These are phyloP conservation scores for Aureobasidium sp. DNA, from an alignment of 2,329 filamentous ascomycete genomes.

Conservation along the genomic window DNA sequence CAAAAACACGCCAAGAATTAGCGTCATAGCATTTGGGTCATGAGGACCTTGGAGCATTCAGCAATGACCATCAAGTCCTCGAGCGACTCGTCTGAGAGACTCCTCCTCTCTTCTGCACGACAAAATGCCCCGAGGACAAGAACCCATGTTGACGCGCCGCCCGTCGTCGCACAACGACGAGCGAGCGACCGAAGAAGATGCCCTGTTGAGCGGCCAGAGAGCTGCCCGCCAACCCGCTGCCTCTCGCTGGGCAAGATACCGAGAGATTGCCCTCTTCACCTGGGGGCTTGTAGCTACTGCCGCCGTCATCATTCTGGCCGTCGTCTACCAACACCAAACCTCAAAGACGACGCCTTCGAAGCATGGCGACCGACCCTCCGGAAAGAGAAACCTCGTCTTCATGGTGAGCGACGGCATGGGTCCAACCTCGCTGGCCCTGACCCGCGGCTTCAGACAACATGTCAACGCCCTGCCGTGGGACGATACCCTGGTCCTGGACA, in stretches of 20 bases:
- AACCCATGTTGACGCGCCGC: slow-evolving; percentile 46
- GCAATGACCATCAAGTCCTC: neutral
- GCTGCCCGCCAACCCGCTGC: slow-evolving; percentile 22
- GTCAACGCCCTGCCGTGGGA: slow-evolving; percentile 62
- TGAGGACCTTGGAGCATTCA: neutral
- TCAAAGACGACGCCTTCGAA: slow-evolving; percentile 18
- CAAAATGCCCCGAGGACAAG: slow-evolving; percentile 34
- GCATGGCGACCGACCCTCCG: slow-evolving; percentile 27
- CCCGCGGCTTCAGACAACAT: slow-evolving; percentile 76
- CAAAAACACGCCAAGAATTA: neutral
- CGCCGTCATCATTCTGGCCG: slow-evolving; percentile 67
- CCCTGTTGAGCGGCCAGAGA: slow-evolving; percentile 49
- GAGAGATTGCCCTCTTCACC: slow-evolving; percentile 66
- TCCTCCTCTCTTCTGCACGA: neutral
- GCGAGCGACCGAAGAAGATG: slow-evolving; percentile 48
- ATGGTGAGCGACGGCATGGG: slow-evolving; percentile 99
- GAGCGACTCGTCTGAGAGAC: neutral
- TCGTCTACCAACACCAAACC: slow-evolving; percentile 63
- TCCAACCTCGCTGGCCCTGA: slow-evolving; percentile 78
- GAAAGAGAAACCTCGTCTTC: slow-evolving; percentile 91
- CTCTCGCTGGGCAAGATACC: slow-evolving; percentile 50
- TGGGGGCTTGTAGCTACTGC: slow-evolving; percentile 79
- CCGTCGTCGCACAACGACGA: slow-evolving; percentile 49
- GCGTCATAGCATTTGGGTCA: slow-evolving; percentile 7
- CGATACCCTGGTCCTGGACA: slow-evolving; percentile 71